Percentiles rank a stretch among this genome's conserved stretches.
Evolutionary conservation across 805 yeast species (phyloP).

Genomic region (Sugiyamaella boreocaroliniensis): DNA sequence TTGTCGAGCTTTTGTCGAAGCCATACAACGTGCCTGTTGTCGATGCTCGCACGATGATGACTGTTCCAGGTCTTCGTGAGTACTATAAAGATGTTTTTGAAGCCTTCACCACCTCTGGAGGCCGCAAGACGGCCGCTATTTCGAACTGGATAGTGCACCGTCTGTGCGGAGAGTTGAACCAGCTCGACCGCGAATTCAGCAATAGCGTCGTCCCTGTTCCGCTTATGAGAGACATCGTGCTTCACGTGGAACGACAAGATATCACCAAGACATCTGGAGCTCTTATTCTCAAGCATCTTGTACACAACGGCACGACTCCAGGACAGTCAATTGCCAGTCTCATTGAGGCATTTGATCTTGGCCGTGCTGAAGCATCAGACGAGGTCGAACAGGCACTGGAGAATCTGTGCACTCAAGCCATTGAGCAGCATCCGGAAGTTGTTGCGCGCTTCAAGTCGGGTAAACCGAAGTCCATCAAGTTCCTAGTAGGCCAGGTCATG

Average conservation of each 20-base stretch:
- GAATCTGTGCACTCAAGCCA: conserved; percentile 41
- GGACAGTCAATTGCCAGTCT: conserved; percentile 34
- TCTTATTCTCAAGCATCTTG: conserved; percentile 53
- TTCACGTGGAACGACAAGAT: conserved; percentile 38
- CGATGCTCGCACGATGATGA: conserved; percentile 66
- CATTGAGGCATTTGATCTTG: conserved; percentile 44
- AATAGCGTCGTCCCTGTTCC: conserved; percentile 33
- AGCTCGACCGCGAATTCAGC: conserved; percentile 36
- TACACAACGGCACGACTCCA: conserved; percentile 42
- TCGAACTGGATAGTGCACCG: conserved; percentile 83
- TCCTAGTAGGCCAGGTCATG: conserved; percentile 81
- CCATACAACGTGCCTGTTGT: conserved; percentile 58
- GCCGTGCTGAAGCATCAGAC: conserved; percentile 30
- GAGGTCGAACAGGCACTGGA: conserved; percentile 33
- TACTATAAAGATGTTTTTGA: conserved; percentile 47
- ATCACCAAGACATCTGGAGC: conserved; percentile 67
- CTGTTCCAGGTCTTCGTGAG: conserved; percentile 42
- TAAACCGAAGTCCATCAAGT: conserved; percentile 60
- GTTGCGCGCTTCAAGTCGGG: conserved; percentile 53
- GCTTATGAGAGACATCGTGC: conserved; percentile 50
- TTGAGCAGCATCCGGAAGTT: conserved; percentile 44
- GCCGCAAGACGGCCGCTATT: conserved; percentile 33
- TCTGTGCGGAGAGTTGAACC: conserved; percentile 60
- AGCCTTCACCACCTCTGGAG: conserved; percentile 19
- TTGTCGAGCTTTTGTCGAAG: conserved; percentile 38